These are phyloP conservation scores for Lentinula raphanica DNA, from an alignment of 768 basidiomycete species.

Conservation along the genomic window DNA sequence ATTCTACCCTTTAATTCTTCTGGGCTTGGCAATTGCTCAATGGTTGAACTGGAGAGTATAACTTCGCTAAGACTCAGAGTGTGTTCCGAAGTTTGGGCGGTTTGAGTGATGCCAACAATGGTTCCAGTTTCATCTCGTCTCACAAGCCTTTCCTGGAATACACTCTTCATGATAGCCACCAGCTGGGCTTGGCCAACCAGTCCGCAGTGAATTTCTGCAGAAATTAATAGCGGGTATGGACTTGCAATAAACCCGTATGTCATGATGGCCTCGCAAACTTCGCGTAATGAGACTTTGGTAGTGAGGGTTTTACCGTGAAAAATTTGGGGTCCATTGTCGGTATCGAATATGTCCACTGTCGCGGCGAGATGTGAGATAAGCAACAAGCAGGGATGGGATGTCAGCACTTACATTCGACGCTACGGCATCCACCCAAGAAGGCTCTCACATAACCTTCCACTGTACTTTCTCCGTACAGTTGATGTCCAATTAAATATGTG, in stretches of 20 bases:
- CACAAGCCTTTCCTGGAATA: slow-evolving; percentile 38
- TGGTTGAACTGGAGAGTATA: slow-evolving; percentile 15
- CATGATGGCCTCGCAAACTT: slow-evolving; percentile 75
- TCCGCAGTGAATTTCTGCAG: slow-evolving; percentile 86
- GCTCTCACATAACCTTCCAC: slow-evolving; percentile 93
- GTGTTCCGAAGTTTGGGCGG: not conserved
- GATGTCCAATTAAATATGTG: slow-evolving; percentile 84
- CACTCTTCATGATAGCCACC: slow-evolving; percentile 63
- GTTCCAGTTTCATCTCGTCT: slow-evolving; percentile 35
- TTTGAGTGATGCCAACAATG: not conserved
- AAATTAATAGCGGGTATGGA: slow-evolving; percentile 89
- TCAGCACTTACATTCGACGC: slow-evolving; percentile 74
- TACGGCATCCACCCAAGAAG: slow-evolving; percentile 83
- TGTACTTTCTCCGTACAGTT: slow-evolving; percentile 83
- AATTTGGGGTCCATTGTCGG: slow-evolving; percentile 77
- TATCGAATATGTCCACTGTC: slow-evolving; percentile 89
- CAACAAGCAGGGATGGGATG: not conserved
- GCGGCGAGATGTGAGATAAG: not conserved
- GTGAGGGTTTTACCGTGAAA: slow-evolving; percentile 91
- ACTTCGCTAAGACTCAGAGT: not conserved
- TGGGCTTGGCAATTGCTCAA: slow-evolving; percentile 71
- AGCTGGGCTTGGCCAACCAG: slow-evolving; percentile 75
- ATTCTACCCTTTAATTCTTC: slow-evolving; percentile 77
- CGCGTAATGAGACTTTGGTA: slow-evolving; percentile 72
- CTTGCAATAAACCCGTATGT: slow-evolving; percentile 90